Evolutionary conservation across 495 filamentous ascomycete species (phyloP).

Genomic region (Neurospora pannonica): DNA sequence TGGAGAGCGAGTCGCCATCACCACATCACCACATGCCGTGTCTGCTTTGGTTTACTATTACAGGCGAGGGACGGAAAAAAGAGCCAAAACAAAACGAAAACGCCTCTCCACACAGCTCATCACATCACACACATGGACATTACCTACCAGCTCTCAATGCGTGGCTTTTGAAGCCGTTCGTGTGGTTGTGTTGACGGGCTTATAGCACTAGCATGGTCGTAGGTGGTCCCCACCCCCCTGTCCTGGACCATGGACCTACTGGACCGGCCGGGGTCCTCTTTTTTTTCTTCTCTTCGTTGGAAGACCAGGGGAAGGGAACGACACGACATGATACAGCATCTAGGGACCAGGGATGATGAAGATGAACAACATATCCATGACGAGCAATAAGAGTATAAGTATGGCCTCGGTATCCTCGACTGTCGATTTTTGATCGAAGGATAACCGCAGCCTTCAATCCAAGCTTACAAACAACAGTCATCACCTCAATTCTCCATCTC

Average conservation of each 20-base stretch:
- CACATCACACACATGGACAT: not conserved
- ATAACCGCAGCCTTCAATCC: not conserved
- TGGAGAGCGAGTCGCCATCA: not conserved
- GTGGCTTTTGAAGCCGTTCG: not conserved
- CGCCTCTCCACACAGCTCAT: not conserved
- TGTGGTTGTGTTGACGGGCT: not conserved
- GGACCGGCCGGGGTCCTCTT: not conserved
- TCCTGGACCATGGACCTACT: not conserved
- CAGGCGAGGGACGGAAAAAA: not conserved
- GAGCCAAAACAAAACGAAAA: not conserved
- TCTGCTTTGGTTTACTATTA: not conserved
- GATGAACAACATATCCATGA: not conserved
- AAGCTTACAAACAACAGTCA: not conserved
- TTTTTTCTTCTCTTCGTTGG: not conserved
- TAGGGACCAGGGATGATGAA: not conserved
- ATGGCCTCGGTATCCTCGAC: conserved; percentile 8
- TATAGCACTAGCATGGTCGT: not conserved
- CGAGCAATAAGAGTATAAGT: conserved; percentile 12
- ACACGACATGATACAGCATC: not conserved
- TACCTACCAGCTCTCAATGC: not conserved
- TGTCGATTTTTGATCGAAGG: not conserved
- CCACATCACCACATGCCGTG: not conserved
- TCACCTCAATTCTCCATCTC: not conserved
- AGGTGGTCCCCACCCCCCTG: not conserved
- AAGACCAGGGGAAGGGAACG: not conserved